Evolutionary conservation across 345 rosid genomes (phyloP), one percentile per base, ranked within the genome.

Genomic region (Brassica nigra): DNA sequence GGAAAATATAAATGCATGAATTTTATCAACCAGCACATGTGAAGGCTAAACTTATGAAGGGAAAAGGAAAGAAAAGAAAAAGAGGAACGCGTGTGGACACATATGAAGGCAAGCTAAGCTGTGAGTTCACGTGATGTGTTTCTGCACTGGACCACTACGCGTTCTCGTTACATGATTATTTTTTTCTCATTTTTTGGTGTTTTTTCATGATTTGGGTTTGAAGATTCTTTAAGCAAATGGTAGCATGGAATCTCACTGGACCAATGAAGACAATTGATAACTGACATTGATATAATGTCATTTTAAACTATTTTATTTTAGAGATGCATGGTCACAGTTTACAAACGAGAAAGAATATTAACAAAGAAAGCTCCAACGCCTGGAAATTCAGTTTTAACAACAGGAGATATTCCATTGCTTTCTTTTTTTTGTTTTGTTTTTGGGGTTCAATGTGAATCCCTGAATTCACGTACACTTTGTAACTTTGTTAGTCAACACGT

Each of bases 51-150:
- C 15, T 55, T 34, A 8, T 52, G 9, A 68, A 34, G 31, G 39
- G 34, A 30, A 57, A 76, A 65, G 36, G 33, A 47, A 71, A 67
- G 30, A 67, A 74, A 68, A 1, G 65, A 67, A 74, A 62, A 49
- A 64, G 44, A 47, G 34, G 54, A 44, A 74, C 37, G 62, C 27
- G 18, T 71, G 78, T 44, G 78, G 76, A 76, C 79, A 70, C 49
- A 59, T 4, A 23, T 84, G 87, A 82, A 83, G 30, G 61, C 47
- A 36, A 71, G 61, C 44, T 47, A 76, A 67, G 55, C 81, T 84
- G 85, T 81, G 86, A 70, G 61, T 80, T 86, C 91, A 88, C 91
- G 89, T 87, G 93, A 82, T 75, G 37, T 87, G 89, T 87, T 83
- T 73, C 28, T 80, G 78, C 30, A 73, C 76, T 87, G 93, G 88